phyloP scores from a whole-genome alignment of 148 eudicot species.

The Tetragonia tetragonoides region DNA sequence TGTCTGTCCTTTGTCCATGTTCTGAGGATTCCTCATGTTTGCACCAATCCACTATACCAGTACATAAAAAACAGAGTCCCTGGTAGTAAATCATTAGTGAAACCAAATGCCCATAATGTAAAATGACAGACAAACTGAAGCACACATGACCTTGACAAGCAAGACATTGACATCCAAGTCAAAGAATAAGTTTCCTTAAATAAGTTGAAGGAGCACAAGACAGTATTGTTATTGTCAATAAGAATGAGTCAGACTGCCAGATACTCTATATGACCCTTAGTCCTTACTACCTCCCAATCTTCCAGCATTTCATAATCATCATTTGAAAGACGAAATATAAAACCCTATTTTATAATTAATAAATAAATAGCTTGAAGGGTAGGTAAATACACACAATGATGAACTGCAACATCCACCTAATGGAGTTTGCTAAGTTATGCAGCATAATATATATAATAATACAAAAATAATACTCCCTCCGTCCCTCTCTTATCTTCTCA shows the following conservation, averaged over 20 bases:
- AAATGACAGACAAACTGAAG: constrained; percentile 22
- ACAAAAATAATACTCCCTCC: neutral
- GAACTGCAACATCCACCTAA: neutral
- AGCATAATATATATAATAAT: neutral
- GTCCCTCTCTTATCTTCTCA: no score
- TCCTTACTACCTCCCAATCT: neutral
- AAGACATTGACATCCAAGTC: constrained; percentile 1
- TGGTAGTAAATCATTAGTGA: constrained; percentile 85
- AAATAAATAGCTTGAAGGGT: neutral
- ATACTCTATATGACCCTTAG: neutral
- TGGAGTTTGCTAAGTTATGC: neutral
- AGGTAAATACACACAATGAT: neutral
- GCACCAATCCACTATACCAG: constrained; percentile 83
- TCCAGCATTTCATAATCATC: neutral
- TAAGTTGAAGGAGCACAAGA: neutral
- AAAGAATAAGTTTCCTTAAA: neutral
- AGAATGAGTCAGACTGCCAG: neutral
- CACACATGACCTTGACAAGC: constrained; percentile 13
- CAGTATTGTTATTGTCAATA: neutral
- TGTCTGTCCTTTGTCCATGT: constrained; percentile 38
- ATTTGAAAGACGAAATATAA: neutral
- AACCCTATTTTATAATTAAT: neutral
- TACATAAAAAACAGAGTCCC: constrained; percentile 75
- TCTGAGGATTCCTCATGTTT: constrained; percentile 44
- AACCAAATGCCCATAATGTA: constrained; percentile 48